Base-by-base conservation (phyloP, 208 protist species). In the Jaenimonas drosophilae region DNA sequence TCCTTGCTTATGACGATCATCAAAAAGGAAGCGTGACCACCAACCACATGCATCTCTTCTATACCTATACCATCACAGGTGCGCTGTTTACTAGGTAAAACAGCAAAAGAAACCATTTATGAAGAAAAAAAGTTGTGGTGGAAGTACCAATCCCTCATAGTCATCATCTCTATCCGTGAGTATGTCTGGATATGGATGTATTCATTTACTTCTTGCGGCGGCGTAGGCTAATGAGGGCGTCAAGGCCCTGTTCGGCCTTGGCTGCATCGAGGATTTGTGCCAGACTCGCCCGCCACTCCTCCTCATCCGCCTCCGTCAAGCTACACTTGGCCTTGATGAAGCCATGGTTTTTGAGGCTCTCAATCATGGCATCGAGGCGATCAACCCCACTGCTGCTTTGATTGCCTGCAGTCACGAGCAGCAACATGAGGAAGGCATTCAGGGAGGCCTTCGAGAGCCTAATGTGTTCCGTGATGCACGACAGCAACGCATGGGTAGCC, bases 381-480 rank as follows among this genome's bases (percentile, higher is more conserved):
- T 92, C 84, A 36, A 80, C 61, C 0, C 84, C 84, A 42, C 63
- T 69, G 28, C 56, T 59, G 17, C 73, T 77, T 52, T 92, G 84
- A 7, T 70, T 72, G 47, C 71, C 66, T 24, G 55, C 69, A 16
- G 74, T 67, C 1, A 85, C 75, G 29, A 85, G 65, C 23, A 92
- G 60, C 46, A 80, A 69, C 78, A 92, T 86, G 12, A 89, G 58
- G 40, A 76, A 92, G 12, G 76, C 71, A 33, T 87, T 87, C 4
- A 92, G 49, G 7, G 37, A 49, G 44, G 63, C 64, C 36, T 52
- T 55, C 12, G 44, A 50, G 14, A 66, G 67, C 16, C 65, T 67
- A n/a, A n/a, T n/a, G n/a, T n/a, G n/a, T n/a, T n/a, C n/a, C n/a
- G n/a, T n/a, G n/a, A n/a, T n/a, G n/a, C n/a, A n/a, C n/a, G n/a